Percentiles rank a stretch among this genome's conserved stretches.
Evolutionary conservation across 257 asterid species (phyloP).

Genomic region (Agastache rugosa): DNA sequence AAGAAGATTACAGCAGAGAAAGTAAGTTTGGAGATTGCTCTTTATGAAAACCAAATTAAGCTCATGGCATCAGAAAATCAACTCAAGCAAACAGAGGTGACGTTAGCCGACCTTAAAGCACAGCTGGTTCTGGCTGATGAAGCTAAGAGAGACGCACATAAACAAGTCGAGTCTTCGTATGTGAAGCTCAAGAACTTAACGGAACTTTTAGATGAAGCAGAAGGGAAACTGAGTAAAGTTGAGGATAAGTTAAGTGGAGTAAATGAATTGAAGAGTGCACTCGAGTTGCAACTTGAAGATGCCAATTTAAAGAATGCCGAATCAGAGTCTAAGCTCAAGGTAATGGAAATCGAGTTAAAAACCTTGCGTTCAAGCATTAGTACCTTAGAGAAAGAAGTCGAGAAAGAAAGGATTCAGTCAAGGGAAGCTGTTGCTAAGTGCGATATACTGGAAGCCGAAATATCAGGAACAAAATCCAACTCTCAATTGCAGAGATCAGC

Average conservation of each 20-base stretch:
- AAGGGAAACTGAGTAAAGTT: conserved; percentile 41
- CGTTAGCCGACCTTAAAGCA: conserved; percentile 48
- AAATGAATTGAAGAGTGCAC: conserved; percentile 45
- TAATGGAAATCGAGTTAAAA: conserved; percentile 49
- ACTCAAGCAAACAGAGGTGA: conserved; percentile 52
- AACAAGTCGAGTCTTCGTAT: conserved; percentile 49
- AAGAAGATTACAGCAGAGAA: conserved; percentile 59
- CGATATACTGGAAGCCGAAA: conserved; percentile 51
- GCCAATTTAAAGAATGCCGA: conserved; percentile 50
- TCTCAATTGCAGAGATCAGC: conserved; percentile 55
- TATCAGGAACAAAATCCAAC: conserved; percentile 52
- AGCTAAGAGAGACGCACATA: conserved; percentile 52
- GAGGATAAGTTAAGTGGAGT: conserved; percentile 49
- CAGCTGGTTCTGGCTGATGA: conserved; percentile 57
- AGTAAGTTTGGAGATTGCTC: conserved; percentile 52
- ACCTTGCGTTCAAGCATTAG: conserved; percentile 46
- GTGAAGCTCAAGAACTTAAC: conserved; percentile 47
- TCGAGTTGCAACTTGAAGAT: conserved; percentile 50
- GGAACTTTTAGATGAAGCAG: conserved; percentile 57
- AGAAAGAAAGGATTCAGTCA: conserved; percentile 50
- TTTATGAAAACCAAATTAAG: conserved; percentile 52
- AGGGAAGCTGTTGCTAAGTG: conserved; percentile 59
- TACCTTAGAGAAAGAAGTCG: conserved; percentile 51
- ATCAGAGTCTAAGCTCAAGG: conserved; percentile 53
- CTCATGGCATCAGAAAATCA: conserved; percentile 57